Evolutionary conservation across 2,329 filamentous ascomycete species (phyloP).

Genomic region (Nigrospora sphaerica): DNA sequence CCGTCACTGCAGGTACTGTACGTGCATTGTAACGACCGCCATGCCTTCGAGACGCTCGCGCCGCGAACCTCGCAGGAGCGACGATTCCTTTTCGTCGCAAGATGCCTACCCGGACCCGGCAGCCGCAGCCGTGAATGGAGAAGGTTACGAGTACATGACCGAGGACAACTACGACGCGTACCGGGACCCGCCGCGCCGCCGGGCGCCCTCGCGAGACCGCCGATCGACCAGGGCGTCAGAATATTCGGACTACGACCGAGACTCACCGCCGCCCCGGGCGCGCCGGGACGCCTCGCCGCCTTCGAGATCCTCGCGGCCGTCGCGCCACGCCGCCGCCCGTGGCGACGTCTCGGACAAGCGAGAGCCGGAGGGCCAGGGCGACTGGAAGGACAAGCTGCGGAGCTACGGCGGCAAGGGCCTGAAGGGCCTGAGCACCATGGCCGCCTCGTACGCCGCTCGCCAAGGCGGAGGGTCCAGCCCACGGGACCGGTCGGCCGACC

Average conservation of each 20-base stretch:
- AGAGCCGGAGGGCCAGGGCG: constrained; percentile 12
- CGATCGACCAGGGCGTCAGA: background rate
- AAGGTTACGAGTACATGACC: constrained; percentile 5
- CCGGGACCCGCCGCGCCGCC: background rate
- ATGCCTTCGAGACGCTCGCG: constrained; percentile 3
- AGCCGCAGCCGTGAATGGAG: constrained; percentile 1
- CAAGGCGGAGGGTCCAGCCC: constrained; percentile 9
- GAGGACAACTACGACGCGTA: background rate
- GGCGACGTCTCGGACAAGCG: background rate
- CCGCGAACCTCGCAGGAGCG: constrained; percentile 1
- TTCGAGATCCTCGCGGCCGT: background rate
- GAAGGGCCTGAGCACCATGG: constrained; percentile 17
- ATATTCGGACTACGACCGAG: background rate
- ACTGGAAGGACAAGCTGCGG: constrained; percentile 16
- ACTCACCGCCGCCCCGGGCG: background rate
- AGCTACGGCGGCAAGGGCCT: constrained; percentile 17
- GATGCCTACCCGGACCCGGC: constrained; percentile 4
- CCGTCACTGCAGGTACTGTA: no score
- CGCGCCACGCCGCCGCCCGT: background rate
- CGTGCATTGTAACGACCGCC: no score
- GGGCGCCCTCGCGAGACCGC: background rate
- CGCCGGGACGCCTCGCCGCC: background rate
- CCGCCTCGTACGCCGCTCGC: constrained; percentile 18
- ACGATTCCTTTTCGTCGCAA: constrained; percentile 3
- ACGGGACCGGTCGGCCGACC: constrained; percentile 12